Base-by-base conservation (phyloP, 2,329 filamentous ascomycete genomes). In the Aspergillus sp. region DNA sequence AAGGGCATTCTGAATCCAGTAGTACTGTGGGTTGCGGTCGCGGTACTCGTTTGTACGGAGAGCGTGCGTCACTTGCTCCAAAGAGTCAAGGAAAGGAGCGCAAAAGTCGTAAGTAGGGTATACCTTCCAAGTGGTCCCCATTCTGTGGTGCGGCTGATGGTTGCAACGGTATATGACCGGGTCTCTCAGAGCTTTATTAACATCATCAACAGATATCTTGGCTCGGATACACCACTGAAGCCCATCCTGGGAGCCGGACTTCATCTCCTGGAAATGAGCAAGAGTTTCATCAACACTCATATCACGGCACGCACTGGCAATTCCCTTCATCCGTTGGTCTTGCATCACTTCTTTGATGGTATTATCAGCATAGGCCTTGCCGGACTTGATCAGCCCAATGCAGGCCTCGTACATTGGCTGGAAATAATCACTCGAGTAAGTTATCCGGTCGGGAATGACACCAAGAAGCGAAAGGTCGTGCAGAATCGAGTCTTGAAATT, bases 101-200 rank as follows among this genome's bases (percentile, higher is more conserved):
- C 82, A 84, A 68, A 87, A 87, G 71, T 88, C 85, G 67, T 88
- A 88, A 23, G 84, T 87, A 1, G 85, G 85, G 71, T 88, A 88
- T 66, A 86, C 83, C 72, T 87, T 87, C 84, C 85, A 88, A 59
- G 80, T 82, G 50, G 72, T 73, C n/a, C 84, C 84, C 6, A 85
- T 87, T 53, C 85, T 82, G 73, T 86, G 85, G 68, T 88, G 85
- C 9, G 80, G 74, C 48, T 82, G 71, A 6, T 84, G 82, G 70
- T 96, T 96, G 84, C 92, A 97, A 64, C 95, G 88, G 82, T 97
- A 98, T 75, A 99, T 96, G 76, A 98, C 93, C 14, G 95, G 95
- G 75, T 99, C 95, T 64, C 95, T 86, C 85, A 98, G 87, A 52
- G 95, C 91, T 77, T 96, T 96, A 81, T 99, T 98, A 64, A 89